phyloP scores from a whole-genome alignment of 2,329 filamentous ascomycete species.

The Samsoniella hepiali region DNA sequence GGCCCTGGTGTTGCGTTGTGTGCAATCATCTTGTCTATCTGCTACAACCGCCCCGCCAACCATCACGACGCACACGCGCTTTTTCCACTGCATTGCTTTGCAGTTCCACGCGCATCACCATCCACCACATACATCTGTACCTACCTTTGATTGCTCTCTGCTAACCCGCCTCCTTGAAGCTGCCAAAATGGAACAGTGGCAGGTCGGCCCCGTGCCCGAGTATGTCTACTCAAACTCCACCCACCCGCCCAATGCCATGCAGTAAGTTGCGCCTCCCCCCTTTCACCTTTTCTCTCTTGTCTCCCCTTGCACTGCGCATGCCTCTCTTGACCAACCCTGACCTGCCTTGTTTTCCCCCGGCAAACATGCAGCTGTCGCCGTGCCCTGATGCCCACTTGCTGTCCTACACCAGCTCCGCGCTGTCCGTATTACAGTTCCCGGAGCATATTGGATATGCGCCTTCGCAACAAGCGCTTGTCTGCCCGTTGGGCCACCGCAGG shows the following conservation, averaged over 20 bases:
- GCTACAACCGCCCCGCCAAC: slow-evolving; percentile 8
- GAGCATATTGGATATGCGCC: not conserved
- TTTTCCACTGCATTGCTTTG: slow-evolving; percentile 12
- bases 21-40: slow-evolving; percentile 9
- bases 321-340: not conserved
- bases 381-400: not conserved
- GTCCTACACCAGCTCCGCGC: slow-evolving; percentile 5
- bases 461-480: not conserved
- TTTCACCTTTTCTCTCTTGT: not conserved
- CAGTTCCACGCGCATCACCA: not conserved
- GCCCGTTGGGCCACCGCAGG: not conserved
- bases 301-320: not conserved
- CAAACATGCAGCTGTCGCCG: slow-evolving; percentile 7
- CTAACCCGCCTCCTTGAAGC: slow-evolving; percentile 1
- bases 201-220: slow-evolving; percentile 58
- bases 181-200: slow-evolving; percentile 55
- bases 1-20: slow-evolving; percentile 1
- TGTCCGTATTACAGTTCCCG: not conserved
- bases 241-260: slow-evolving; percentile 54
- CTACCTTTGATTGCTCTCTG: not conserved
- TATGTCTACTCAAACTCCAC: slow-evolving; percentile 55
- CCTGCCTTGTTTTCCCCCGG: slow-evolving; percentile 12
- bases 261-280: slow-evolving; percentile 49
- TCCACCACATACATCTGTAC: not conserved
- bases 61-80: slow-evolving; percentile 9